Evolutionary conservation across 2,329 filamentous ascomycete species (phyloP).

Genomic region (Apiospora phragmitis): DNA sequence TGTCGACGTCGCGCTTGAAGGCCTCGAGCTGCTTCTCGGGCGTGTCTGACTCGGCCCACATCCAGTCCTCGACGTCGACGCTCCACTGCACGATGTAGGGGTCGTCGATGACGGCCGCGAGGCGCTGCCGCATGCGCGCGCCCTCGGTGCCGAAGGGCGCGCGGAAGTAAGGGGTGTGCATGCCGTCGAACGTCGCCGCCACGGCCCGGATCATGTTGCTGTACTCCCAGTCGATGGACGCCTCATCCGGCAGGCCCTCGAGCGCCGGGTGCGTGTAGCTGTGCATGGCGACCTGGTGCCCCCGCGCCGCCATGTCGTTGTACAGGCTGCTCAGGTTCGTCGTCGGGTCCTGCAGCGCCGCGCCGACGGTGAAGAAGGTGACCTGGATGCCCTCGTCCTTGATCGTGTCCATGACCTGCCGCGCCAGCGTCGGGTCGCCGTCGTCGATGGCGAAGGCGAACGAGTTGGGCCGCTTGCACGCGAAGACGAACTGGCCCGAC

Average conservation of each 20-base stretch:
- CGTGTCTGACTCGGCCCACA: constrained; percentile 62
- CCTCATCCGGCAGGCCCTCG: constrained; percentile 53
- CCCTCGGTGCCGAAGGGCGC: constrained; percentile 69
- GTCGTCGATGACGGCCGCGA: constrained; percentile 54
- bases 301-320: constrained; percentile 58
- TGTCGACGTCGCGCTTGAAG: constrained; percentile 62
- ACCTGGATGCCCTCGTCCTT: constrained; percentile 63
- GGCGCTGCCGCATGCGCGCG: constrained; percentile 63
- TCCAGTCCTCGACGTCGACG: constrained; percentile 70
- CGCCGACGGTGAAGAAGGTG: constrained; percentile 71
- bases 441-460: constrained; percentile 75
- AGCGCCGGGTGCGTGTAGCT: constrained; percentile 68
- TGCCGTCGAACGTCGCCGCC: constrained; percentile 35
- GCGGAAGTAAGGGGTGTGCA: constrained; percentile 57
- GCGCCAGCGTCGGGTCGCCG: constrained; percentile 59
- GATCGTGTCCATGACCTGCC: constrained; percentile 61
- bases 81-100: constrained; percentile 67
- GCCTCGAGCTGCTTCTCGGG: constrained; percentile 67
- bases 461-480: constrained; percentile 66
- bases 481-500: constrained; percentile 61
- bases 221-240: constrained; percentile 62
- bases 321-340: constrained; percentile 66
- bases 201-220: constrained; percentile 55
- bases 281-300: constrained; percentile 69
- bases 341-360: constrained; percentile 56